Conservation (phyloP, 306 rosid species). For the Lathyrus aphaca region DNA sequence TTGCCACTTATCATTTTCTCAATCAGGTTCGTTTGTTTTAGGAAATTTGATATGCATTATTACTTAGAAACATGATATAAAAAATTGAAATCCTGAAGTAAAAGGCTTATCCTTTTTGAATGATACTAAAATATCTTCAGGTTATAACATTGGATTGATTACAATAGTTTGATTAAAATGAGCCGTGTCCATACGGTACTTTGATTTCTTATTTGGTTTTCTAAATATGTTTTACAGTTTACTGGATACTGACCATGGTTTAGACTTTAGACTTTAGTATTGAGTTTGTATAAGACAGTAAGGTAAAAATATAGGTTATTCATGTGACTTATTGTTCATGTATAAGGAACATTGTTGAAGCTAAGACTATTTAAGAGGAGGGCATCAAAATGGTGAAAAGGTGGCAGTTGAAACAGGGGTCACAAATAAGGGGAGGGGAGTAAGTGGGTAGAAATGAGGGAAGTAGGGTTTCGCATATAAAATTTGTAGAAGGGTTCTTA, state of each 20-base stretch:
- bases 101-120: constrained; percentile 9
- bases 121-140: constrained; percentile 9
- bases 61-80: not conserved
- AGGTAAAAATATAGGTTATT: too few species aligned
- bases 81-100: not conserved
- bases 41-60: constrained; percentile 12
- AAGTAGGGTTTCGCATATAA: not conserved
- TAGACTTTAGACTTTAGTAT: too few species aligned
- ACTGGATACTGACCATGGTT: too few species aligned
- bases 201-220: too few species aligned
- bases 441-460: constrained; percentile 16
- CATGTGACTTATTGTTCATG: too few species aligned
- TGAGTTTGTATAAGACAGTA: too few species aligned
- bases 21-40: constrained; percentile 6
- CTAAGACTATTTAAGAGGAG: too few species aligned
- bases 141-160: constrained; percentile 14
- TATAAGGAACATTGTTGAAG: too few species aligned
- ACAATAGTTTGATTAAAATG: not conserved
- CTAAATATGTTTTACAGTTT: too few species aligned
- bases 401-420: not conserved
- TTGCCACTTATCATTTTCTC: not conserved
- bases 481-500: constrained; percentile 18
- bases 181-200: too few species aligned
- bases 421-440: too few species aligned
- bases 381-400: not conserved